A percentile compares a stretch with the other conserved stretches of the same genome.
These are phyloP conservation scores for Isatis tinctoria DNA, from an alignment of 345 rosid genomes.

Conservation along the genomic window DNA sequence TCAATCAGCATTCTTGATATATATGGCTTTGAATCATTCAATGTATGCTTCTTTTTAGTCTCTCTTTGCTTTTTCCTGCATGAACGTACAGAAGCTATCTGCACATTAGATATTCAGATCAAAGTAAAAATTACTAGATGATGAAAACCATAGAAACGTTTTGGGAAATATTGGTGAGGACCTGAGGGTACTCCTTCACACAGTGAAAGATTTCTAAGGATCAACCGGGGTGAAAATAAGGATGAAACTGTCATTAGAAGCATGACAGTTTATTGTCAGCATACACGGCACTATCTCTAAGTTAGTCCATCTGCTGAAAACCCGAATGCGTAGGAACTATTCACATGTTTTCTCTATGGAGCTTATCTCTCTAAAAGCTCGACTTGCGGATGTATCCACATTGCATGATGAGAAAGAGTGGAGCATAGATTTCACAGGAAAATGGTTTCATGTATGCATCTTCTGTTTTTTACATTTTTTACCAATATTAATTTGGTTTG, in stretches of 20 bases:
- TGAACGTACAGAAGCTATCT: neutral
- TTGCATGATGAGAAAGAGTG: neutral
- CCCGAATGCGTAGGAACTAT: neutral
- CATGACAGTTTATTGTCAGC: neutral
- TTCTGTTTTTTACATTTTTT: constrained; percentile 3
- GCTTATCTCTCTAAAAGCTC: neutral
- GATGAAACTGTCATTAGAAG: neutral
- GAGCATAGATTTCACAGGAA: neutral
- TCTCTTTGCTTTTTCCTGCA: neutral
- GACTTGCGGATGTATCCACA: neutral
- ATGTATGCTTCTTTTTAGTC: constrained; percentile 39
- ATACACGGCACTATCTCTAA: neutral
- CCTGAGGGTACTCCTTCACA: neutral
- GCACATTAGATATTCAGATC: neutral
- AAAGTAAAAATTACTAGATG: neutral
- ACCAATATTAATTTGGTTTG: constrained; percentile 6
- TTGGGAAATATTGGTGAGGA: neutral
- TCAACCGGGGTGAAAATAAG: too few species aligned
- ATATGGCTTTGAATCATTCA: constrained; percentile 98
- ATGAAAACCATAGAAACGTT: neutral
- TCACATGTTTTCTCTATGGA: neutral
- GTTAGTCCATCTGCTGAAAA: neutral
- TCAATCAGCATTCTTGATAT: constrained; percentile 98
- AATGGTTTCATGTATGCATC: constrained; percentile 12
- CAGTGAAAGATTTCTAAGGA: neutral